phyloP scores from a whole-genome alignment of 1,284 basidiomycete genomes.

The Phlebopus sp. region DNA sequence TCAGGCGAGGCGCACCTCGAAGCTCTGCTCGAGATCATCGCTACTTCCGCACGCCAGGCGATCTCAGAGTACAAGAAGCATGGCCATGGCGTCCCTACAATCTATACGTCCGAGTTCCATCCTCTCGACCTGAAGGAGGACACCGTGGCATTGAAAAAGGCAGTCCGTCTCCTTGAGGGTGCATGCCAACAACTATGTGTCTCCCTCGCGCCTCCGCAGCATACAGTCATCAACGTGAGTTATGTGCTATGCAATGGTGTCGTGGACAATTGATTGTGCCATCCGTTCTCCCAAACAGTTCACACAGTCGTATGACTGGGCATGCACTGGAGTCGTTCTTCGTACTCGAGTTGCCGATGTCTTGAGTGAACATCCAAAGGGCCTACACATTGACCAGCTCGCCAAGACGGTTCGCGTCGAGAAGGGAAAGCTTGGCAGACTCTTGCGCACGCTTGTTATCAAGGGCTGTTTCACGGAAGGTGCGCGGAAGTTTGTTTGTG shows the following conservation, averaged over 20 bases:
- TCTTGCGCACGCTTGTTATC: constrained; percentile 21
- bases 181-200: constrained; percentile 5
- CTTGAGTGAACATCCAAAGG: constrained; percentile 10
- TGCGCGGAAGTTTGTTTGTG: background rate
- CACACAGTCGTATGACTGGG: constrained; percentile 6
- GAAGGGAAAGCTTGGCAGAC: constrained; percentile 11
- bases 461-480: constrained; percentile 24
- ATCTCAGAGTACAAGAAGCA: constrained; percentile 10
- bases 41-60: constrained; percentile 7
- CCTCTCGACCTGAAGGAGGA: constrained; percentile 5
- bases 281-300: background rate
- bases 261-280: background rate
- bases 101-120: background rate
- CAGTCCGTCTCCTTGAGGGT: constrained; percentile 6
- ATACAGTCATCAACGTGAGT: constrained; percentile 12
- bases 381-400: constrained; percentile 10
- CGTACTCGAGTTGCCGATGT: constrained; percentile 11
- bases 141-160: constrained; percentile 4
- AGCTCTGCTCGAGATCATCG: constrained; percentile 8
- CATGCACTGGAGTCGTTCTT: constrained; percentile 7
- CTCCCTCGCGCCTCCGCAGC: constrained; percentile 13
- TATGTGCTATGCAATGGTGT: too few relatives aligned
- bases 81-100: background rate
- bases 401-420: constrained; percentile 10
- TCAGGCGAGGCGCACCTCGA: constrained; percentile 3